Conservation (phyloP, 192 early-diverging fungal genomes). For the Spizellomyces punctatus region DNA sequence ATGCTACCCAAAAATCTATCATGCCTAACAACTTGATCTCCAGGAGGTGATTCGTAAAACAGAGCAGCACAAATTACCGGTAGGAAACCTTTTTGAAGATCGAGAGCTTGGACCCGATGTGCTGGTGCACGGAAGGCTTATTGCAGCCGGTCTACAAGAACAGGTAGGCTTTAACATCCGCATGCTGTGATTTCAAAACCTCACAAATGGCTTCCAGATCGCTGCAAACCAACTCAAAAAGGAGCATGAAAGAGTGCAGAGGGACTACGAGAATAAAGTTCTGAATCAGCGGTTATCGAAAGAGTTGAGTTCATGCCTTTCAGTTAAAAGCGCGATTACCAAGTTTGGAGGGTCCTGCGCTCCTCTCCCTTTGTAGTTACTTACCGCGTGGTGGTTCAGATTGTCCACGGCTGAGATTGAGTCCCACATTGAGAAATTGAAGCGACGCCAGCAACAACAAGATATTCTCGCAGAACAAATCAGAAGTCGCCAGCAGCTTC, state of each 20-base stretch:
- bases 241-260: constrained; percentile 14
- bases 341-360: too few relatives aligned
- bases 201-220: constrained; percentile 21
- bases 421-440: constrained; percentile 48
- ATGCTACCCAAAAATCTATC: too few relatives aligned
- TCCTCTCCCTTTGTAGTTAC: too few relatives aligned
- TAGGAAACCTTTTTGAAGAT: constrained; percentile 52
- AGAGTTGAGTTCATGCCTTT: constrained; percentile 32
- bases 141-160: constrained; percentile 38
- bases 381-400: too few relatives aligned
- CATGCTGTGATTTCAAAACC: too few relatives aligned
- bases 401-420: constrained; percentile 11
- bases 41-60: too few relatives aligned
- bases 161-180: constrained; percentile 30
- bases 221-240: constrained; percentile 24
- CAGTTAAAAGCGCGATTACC: too few relatives aligned
- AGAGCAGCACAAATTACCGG: constrained; percentile 14
- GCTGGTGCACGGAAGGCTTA: constrained; percentile 24
- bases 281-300: constrained; percentile 37
- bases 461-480: constrained; percentile 48
- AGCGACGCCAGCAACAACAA: constrained; percentile 34
- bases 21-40: too few relatives aligned
- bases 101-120: constrained; percentile 39
- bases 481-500: neutral
- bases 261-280: constrained; percentile 41